Percentiles rank a stretch among this genome's conserved stretches.
Evolutionary conservation across 805 yeast species (phyloP).

Genomic region (Ogataea nitratoaversa): DNA sequence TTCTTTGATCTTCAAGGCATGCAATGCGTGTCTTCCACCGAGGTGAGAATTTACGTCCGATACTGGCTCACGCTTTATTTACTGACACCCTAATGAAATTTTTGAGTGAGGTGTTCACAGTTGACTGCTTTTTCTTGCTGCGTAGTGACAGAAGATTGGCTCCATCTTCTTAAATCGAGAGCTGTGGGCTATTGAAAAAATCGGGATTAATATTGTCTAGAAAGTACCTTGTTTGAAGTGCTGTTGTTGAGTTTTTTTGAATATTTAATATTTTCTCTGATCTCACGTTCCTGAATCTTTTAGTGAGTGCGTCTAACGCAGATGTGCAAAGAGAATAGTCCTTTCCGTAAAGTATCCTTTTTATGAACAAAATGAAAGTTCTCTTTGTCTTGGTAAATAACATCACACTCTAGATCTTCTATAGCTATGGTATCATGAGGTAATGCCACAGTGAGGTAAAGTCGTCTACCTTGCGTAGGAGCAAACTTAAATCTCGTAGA

Average conservation of each 20-base stretch:
- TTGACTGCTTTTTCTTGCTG: slow-evolving; percentile 31
- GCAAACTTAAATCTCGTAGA: slow-evolving; percentile 27
- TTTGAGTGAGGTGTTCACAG: not conserved
- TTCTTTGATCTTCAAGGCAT: slow-evolving; percentile 28
- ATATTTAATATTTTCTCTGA: slow-evolving; percentile 22
- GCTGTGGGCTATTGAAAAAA: slow-evolving; percentile 42
- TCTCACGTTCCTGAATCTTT: slow-evolving; percentile 37
- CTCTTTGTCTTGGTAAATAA: slow-evolving; percentile 29
- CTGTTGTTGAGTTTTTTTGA: slow-evolving; percentile 22
- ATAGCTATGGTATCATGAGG: slow-evolving; percentile 5
- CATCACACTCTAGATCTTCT: slow-evolving; percentile 18
- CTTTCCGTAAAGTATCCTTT: slow-evolving; percentile 35
- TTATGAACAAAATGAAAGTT: slow-evolving; percentile 24
- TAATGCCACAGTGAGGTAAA: slow-evolving; percentile 23
- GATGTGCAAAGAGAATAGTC: slow-evolving; percentile 46
- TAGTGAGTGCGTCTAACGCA: slow-evolving; percentile 42
- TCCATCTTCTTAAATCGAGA: slow-evolving; percentile 47
- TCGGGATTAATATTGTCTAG: slow-evolving; percentile 31
- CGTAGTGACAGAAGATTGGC: slow-evolving; percentile 44
- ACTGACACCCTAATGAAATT: not conserved
- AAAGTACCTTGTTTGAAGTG: slow-evolving; percentile 20
- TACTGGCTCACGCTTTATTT: not conserved
- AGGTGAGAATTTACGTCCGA: slow-evolving; percentile 6
- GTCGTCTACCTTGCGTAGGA: slow-evolving; percentile 25
- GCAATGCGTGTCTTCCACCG: slow-evolving; percentile 24